Evolutionary conservation across 2,329 filamentous ascomycete genomes (phyloP).

Genomic region (Onygenales sp.): DNA sequence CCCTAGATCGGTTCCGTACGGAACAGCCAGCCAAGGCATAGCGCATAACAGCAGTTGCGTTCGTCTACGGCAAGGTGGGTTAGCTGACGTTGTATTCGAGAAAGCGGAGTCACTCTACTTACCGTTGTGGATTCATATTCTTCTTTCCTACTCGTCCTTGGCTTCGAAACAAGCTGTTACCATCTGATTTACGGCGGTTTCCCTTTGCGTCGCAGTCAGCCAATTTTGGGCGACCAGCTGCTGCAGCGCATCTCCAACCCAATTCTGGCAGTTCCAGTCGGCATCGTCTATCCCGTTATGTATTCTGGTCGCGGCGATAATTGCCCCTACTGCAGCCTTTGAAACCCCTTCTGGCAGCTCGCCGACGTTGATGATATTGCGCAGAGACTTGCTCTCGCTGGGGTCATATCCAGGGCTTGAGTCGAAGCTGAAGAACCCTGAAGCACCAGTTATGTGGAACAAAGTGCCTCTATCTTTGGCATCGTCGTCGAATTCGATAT

Average conservation of each 20-base stretch:
- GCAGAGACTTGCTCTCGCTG: too few species aligned
- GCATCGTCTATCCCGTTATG: slow-evolving; percentile 15
- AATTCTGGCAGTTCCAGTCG: slow-evolving; percentile 26
- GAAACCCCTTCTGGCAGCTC: not conserved
- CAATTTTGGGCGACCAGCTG: slow-evolving; percentile 15
- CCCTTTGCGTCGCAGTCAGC: slow-evolving; percentile 13
- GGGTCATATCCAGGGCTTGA: too few species aligned
- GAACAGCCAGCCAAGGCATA: too few species aligned
- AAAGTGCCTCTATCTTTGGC: slow-evolving; percentile 8
- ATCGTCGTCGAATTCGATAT: slow-evolving; percentile 14
- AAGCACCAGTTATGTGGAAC: slow-evolving; percentile 18
- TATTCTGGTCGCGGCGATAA: slow-evolving; percentile 15
- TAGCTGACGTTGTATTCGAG: too few species aligned
- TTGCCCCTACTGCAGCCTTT: slow-evolving; percentile 9
- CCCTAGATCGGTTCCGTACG: too few species aligned
- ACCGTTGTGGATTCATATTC: too few species aligned
- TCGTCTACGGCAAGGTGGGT: too few species aligned
- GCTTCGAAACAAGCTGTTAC: slow-evolving; percentile 20
- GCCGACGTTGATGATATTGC: too few species aligned
- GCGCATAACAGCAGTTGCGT: too few species aligned
- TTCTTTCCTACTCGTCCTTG: slow-evolving; percentile 8
- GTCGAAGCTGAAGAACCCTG: slow-evolving; percentile 18
- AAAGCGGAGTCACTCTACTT: too few species aligned
- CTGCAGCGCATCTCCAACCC: slow-evolving; percentile 21
- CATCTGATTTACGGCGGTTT: slow-evolving; percentile 18